These are phyloP conservation scores for Pleoardoris graminearum DNA, from an alignment of 2,329 filamentous ascomycete genomes.

Conservation along the genomic window DNA sequence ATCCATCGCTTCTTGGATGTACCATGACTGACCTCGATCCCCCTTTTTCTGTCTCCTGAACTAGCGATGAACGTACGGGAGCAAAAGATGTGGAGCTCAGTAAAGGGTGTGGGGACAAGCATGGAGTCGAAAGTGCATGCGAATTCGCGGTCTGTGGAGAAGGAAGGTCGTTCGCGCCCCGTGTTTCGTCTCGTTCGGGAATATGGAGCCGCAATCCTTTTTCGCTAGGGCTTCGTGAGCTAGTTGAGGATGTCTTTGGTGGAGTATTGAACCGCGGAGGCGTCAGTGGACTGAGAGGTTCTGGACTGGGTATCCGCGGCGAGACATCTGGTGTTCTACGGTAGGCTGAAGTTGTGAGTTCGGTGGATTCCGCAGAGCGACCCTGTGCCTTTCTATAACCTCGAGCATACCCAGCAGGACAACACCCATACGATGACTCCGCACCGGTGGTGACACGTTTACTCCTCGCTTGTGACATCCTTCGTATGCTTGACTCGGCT, in stretches of 20 bases:
- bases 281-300: conserved; percentile 24
- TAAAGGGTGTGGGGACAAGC: conserved; percentile 27
- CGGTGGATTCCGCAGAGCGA: conserved; percentile 18
- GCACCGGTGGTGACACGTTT: conserved; percentile 16
- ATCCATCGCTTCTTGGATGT: conserved; percentile 13
- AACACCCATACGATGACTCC: conserved; percentile 7
- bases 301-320: conserved; percentile 24
- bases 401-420: conserved; percentile 18
- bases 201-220: conserved; percentile 30
- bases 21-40: not conserved
- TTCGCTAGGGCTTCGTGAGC: conserved; percentile 21
- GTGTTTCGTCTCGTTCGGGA: conserved; percentile 14
- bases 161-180: conserved; percentile 9
- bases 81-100: conserved; percentile 16
- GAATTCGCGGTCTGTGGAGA: conserved; percentile 38
- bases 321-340: conserved; percentile 25
- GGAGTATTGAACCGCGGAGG: conserved; percentile 18
- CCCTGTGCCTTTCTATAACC: conserved; percentile 17
- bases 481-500: conserved; percentile 21
- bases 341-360: conserved; percentile 11
- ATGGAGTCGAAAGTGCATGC: conserved; percentile 29
- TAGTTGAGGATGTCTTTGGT: conserved; percentile 10
- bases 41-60: conserved; percentile 18
- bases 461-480: conserved; percentile 19
- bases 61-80: conserved; percentile 18